Evolutionary conservation across 164 flowering plant genomes (phyloP).

Genomic region (Paratinospora sagittata): DNA sequence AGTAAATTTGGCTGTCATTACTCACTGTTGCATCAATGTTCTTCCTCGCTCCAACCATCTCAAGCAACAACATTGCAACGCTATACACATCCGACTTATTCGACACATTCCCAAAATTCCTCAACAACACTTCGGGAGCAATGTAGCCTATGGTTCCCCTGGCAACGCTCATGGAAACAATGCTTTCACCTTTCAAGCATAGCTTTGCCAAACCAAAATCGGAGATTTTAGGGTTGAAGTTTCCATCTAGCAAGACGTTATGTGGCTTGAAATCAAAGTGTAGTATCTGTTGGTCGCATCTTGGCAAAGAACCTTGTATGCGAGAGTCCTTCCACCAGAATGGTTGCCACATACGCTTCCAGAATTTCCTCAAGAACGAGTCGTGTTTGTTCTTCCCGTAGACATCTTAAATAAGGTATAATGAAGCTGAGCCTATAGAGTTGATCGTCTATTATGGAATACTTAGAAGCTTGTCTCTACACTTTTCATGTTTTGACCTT

Average conservation of each 20-base stretch:
- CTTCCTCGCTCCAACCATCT: slow-evolving; percentile 12
- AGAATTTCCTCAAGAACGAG: too few relatives aligned
- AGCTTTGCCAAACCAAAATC: slow-evolving; percentile 14
- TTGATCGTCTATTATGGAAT: too few relatives aligned
- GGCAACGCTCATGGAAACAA: not conserved
- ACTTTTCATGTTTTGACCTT: too few relatives aligned
- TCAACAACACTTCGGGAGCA: slow-evolving; percentile 10
- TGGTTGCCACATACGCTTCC: too few relatives aligned
- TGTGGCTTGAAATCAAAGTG: slow-evolving; percentile 15
- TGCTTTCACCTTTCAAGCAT: not conserved
- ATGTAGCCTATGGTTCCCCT: slow-evolving; percentile 14
- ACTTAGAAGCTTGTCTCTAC: too few relatives aligned
- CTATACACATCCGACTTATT: slow-evolving; percentile 12
- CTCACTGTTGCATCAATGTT: not conserved
- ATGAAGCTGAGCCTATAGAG: too few relatives aligned
- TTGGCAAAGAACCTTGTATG: too few relatives aligned
- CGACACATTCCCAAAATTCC: slow-evolving; percentile 8
- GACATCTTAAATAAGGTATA: too few relatives aligned
- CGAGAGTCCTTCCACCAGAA: too few relatives aligned
- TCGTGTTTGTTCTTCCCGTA: too few relatives aligned
- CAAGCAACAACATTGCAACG: slow-evolving; percentile 13
- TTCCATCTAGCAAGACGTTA: slow-evolving; percentile 8
- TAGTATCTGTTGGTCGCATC: slow-evolving; percentile 2
- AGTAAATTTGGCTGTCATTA: not conserved
- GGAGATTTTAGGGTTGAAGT: slow-evolving; percentile 10